Percentiles rank a stretch among this genome's conserved stretches.
These are phyloP conservation scores for Aphanocladium album DNA, from an alignment of 2,329 filamentous ascomycete genomes.

Conservation along the genomic window DNA sequence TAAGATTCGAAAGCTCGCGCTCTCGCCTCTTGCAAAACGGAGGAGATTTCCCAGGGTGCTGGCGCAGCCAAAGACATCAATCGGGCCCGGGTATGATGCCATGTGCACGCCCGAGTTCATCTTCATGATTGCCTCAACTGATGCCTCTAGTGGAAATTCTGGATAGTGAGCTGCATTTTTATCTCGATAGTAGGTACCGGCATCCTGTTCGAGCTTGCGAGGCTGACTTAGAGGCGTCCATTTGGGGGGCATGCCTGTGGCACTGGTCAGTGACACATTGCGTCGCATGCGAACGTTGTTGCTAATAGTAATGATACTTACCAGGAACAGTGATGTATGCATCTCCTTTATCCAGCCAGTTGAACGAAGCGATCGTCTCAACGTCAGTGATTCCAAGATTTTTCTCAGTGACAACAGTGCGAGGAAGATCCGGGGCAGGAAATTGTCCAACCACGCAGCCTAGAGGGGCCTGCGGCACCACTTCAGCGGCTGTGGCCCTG, in stretches of 20 bases:
- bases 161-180: conserved; percentile 47
- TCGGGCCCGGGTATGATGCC: background rate
- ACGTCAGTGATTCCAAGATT: background rate
- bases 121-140: conserved; percentile 35
- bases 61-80: conserved; percentile 56
- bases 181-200: conserved; percentile 48
- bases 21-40: conserved; percentile 43
- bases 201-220: conserved; percentile 37
- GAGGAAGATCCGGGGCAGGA: background rate
- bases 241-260: conserved; percentile 41
- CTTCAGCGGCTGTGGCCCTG: background rate
- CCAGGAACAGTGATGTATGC: conserved; percentile 30
- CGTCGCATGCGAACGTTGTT: conserved; percentile 13
- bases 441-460: background rate
- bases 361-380: conserved; percentile 29
- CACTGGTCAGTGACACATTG: conserved; percentile 17
- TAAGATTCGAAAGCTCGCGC: conserved; percentile 52
- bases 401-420: background rate
- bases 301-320: conserved; percentile 16
- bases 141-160: conserved; percentile 45
- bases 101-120: conserved; percentile 5
- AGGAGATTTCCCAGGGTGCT: conserved; percentile 59
- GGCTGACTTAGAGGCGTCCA: conserved; percentile 41
- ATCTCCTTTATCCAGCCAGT: conserved; percentile 26
- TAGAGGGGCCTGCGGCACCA: background rate